These are phyloP conservation scores for Serendipita vermifera DNA, from an alignment of 768 basidiomycete species.

Conservation along the genomic window DNA sequence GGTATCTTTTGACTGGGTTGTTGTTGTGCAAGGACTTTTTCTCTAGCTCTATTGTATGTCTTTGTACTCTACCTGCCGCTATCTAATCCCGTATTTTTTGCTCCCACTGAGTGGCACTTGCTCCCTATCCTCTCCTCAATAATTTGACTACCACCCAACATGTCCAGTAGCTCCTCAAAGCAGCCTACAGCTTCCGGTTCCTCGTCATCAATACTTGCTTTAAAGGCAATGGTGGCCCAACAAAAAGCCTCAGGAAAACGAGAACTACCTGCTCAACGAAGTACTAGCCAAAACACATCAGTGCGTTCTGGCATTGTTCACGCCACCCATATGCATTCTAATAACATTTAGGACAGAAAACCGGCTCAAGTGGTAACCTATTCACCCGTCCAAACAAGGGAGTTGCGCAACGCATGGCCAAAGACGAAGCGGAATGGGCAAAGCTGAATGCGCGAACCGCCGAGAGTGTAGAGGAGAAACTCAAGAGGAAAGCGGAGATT, in stretches of 20 bases:
- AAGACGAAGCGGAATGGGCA: conserved; percentile 57
- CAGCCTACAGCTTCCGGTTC: not conserved
- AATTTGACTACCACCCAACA: too few relatives aligned
- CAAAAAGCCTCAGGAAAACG: not conserved
- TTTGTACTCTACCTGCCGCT: too few relatives aligned
- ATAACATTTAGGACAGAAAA: conserved; percentile 43
- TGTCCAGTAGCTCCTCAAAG: not conserved
- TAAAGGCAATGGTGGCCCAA: conserved; percentile 2
- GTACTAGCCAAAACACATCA: not conserved
- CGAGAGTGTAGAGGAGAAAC: conserved; percentile 53
- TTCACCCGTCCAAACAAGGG: conserved; percentile 73
- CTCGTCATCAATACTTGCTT: not conserved
- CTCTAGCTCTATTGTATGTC: too few relatives aligned
- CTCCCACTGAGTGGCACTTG: too few relatives aligned
- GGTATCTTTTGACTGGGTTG: too few relatives aligned
- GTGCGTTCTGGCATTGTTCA: not conserved
- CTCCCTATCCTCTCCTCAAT: too few relatives aligned
- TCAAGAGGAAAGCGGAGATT: conserved; percentile 67
- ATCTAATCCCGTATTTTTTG: too few relatives aligned
- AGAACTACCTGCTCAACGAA: not conserved
- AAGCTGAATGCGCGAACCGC: conserved; percentile 53
- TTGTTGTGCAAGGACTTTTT: too few relatives aligned
- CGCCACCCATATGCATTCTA: not conserved
- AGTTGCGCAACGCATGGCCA: conserved; percentile 44
- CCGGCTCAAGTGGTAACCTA: too few relatives aligned